phyloP scores from a whole-genome alignment of 192 early-diverging fungal species.

The Rhizophagus clarus region DNA sequence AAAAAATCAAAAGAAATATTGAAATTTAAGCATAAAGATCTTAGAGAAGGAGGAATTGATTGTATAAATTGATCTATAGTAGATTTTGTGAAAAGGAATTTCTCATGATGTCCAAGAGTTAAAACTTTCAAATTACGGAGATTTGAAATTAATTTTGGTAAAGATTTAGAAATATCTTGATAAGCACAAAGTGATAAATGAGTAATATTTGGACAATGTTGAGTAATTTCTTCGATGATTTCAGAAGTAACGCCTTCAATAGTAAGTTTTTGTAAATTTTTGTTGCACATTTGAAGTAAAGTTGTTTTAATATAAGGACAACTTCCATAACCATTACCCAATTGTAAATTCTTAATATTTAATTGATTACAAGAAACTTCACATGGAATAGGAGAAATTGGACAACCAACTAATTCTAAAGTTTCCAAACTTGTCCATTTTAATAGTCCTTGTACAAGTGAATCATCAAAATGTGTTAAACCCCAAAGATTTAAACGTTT shows the following conservation, averaged over 20 bases:
- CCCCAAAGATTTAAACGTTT: slow-evolving; percentile 6
- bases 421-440: neutral
- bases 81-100: neutral
- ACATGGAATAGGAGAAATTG: neutral
- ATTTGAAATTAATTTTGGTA: slow-evolving; percentile 6
- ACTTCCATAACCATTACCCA: neutral
- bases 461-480: slow-evolving; percentile 2
- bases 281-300: neutral
- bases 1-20: slow-evolving; percentile 8
- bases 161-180: neutral
- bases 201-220: slow-evolving; percentile 13
- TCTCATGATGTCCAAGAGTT: slow-evolving; percentile 3
- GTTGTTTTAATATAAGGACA: neutral
- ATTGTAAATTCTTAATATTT: slow-evolving; percentile 5
- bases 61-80: slow-evolving; percentile 4
- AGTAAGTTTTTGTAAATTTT: neutral
- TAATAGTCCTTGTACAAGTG: neutral
- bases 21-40: slow-evolving; percentile 3
- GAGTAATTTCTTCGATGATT: neutral
- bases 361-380: neutral
- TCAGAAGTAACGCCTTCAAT: slow-evolving; percentile 3
- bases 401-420: slow-evolving; percentile 15
- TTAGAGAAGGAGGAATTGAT: neutral
- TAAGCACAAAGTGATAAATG: slow-evolving; percentile 14
- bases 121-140: neutral